A percentile compares a stretch with the other conserved stretches of the same genome.
phyloP scores from a whole-genome alignment of 495 filamentous ascomycete species.

The Neurospora cerealis region DNA sequence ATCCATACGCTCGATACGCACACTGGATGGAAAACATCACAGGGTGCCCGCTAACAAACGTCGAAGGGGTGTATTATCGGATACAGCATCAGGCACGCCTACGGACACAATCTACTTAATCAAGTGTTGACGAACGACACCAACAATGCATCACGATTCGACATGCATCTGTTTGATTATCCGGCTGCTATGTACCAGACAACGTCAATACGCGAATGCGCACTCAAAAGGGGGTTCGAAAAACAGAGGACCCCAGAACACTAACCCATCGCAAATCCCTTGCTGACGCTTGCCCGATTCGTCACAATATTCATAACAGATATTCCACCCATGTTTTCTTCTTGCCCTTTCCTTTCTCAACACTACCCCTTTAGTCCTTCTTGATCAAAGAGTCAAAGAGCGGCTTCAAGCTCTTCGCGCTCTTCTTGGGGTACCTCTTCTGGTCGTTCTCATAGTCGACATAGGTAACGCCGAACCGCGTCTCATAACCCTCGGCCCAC shows the following conservation, averaged over 20 bases:
- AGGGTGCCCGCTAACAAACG: not conserved
- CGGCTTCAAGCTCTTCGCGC: slow-evolving; percentile 52
- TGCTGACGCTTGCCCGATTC: not conserved
- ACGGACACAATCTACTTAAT: not conserved
- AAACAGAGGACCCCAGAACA: not conserved
- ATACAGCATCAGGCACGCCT: not conserved
- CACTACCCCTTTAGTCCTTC: slow-evolving; percentile 22
- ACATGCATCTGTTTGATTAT: not conserved
- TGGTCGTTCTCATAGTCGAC: slow-evolving; percentile 68
- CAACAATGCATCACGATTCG: not conserved
- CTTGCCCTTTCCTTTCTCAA: not conserved
- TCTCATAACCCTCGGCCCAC: slow-evolving; percentile 74
- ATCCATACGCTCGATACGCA: not conserved
- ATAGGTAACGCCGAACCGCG: slow-evolving; percentile 69
- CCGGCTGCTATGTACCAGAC: not conserved
- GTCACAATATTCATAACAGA: not conserved
- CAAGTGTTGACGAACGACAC: not conserved
- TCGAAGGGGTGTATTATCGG: not conserved
- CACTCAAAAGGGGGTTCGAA: not conserved
- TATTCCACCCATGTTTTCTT: not conserved
- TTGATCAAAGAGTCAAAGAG: slow-evolving; percentile 52
- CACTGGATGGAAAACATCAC: not conserved
- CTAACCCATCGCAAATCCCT: not conserved
- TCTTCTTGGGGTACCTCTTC: slow-evolving; percentile 71
- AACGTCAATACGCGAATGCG: not conserved